Evolutionary conservation across 208 protist species (phyloP).

Genomic region (Blechomonas ayalai): DNA sequence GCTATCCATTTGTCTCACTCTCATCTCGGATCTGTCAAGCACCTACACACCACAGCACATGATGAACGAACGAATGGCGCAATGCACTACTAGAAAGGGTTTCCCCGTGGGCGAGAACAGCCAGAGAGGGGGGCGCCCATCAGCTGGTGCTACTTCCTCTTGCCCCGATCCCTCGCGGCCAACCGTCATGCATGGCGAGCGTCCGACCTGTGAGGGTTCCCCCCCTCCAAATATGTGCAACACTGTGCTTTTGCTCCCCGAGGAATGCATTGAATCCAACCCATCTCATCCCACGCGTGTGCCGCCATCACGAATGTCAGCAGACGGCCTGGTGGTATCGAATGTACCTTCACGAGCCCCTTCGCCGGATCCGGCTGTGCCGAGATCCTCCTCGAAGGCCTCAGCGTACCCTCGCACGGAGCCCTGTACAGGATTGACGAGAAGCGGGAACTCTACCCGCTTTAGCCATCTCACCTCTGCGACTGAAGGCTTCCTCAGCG

Average conservation of each 20-base stretch:
- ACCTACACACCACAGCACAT: neutral
- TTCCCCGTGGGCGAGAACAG: too few species aligned
- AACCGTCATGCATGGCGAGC: conserved; percentile 1
- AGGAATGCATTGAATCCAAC: too few species aligned
- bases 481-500: conserved; percentile 40
- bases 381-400: neutral
- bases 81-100: too few species aligned
- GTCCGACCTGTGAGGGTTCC: neutral
- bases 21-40: conserved; percentile 48
- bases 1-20: conserved; percentile 42
- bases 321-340: conserved; percentile 21
- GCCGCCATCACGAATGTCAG: neutral
- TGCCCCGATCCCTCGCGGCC: conserved; percentile 8
- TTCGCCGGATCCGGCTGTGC: conserved; percentile 10
- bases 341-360: conserved; percentile 16
- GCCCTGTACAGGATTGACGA: neutral
- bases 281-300: too few species aligned
- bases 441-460: conserved; percentile 4
- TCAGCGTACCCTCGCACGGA: neutral
- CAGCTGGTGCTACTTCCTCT: too few species aligned
- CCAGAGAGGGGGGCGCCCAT: too few species aligned
- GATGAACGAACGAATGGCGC: too few species aligned
- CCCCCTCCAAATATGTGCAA: conserved; percentile 3
- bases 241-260: neutral
- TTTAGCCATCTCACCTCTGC: conserved; percentile 9